Evolutionary conservation across 495 filamentous ascomycete genomes (phyloP).

Genomic region (Penicillium malachiteum): DNA sequence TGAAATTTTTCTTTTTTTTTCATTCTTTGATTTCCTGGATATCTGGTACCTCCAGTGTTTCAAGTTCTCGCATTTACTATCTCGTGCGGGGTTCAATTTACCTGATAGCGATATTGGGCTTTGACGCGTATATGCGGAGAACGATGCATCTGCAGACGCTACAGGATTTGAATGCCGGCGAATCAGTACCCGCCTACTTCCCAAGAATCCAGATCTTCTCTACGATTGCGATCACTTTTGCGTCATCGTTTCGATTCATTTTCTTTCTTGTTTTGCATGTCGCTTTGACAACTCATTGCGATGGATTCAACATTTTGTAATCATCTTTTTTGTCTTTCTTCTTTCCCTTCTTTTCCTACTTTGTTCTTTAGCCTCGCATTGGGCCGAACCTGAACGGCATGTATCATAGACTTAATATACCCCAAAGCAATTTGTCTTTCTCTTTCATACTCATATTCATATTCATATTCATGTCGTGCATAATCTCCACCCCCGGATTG

Average conservation of each 20-base stretch:
- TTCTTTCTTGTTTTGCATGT: constrained; percentile 15
- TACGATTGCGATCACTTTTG: constrained; percentile 12
- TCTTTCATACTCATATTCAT: constrained; percentile 1
- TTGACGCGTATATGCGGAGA: constrained; percentile 28
- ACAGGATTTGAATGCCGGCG: constrained; percentile 15
- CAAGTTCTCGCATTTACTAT: constrained; percentile 4
- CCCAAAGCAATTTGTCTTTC: constrained; percentile 36
- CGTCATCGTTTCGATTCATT: constrained; percentile 15
- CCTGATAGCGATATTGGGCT: constrained; percentile 8
- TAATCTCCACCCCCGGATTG: constrained; percentile 8
- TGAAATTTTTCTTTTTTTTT: constrained; percentile 5
- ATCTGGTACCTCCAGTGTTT: constrained; percentile 3
- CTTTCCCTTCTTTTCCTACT: constrained; percentile 5
- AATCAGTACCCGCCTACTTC: background rate
- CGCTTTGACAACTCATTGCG: constrained; percentile 17
- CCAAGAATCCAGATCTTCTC: constrained; percentile 4
- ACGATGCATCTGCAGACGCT: constrained; percentile 1
- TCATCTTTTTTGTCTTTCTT: constrained; percentile 15
- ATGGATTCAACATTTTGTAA: constrained; percentile 18
- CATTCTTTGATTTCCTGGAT: constrained; percentile 2
- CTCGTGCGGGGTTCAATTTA: constrained; percentile 19
- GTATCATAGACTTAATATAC: constrained; percentile 53
- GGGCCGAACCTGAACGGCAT: constrained; percentile 35
- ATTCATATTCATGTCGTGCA: constrained; percentile 15
- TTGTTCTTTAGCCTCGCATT: constrained; percentile 21